Percentiles rank a stretch among this genome's conserved stretches.
Evolutionary conservation across 2,329 filamentous ascomycete species (phyloP).

Genomic region (Fusarium camptoceras): DNA sequence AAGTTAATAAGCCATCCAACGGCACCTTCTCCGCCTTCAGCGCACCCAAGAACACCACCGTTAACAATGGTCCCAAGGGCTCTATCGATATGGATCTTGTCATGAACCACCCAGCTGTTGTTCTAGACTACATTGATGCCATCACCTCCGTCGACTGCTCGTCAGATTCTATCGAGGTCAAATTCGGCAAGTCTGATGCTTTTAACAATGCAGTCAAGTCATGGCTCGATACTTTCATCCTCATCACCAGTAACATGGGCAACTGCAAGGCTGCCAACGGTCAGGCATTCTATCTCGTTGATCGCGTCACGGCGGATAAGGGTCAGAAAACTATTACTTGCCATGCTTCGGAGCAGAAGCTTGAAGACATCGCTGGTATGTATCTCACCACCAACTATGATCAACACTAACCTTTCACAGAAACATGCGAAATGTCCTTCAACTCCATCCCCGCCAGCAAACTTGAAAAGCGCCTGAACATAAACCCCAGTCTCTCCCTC

Average conservation of each 20-base stretch:
- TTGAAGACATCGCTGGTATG: conserved; percentile 14
- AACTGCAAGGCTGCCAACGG: conserved; percentile 9
- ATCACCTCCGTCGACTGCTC: conserved; percentile 6
- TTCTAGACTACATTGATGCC: conserved; percentile 14
- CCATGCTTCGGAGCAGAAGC: not conserved
- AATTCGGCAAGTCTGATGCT: conserved; percentile 3
- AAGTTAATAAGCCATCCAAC: conserved; percentile 1
- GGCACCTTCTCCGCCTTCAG: not conserved
- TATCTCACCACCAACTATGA: accelerated
- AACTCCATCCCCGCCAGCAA: conserved; percentile 14
- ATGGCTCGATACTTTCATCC: conserved; percentile 6
- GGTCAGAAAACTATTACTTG: conserved; percentile 8
- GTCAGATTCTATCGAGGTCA: not conserved
- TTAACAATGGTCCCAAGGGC: not conserved
- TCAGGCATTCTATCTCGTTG: conserved; percentile 13
- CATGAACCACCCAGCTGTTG: conserved; percentile 24
- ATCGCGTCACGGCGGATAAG: not conserved
- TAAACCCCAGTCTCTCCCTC: conserved; percentile 8
- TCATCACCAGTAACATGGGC: conserved; percentile 13
- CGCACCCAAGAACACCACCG: not conserved
- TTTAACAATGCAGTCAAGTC: conserved; percentile 1
- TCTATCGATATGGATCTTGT: conserved; percentile 13
- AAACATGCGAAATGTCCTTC: conserved; percentile 24
- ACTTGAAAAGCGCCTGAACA: not conserved
- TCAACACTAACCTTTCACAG: not conserved